Evolutionary conservation across 345 rosid species (phyloP).

Genomic region (Rubroshorea leprosula): DNA sequence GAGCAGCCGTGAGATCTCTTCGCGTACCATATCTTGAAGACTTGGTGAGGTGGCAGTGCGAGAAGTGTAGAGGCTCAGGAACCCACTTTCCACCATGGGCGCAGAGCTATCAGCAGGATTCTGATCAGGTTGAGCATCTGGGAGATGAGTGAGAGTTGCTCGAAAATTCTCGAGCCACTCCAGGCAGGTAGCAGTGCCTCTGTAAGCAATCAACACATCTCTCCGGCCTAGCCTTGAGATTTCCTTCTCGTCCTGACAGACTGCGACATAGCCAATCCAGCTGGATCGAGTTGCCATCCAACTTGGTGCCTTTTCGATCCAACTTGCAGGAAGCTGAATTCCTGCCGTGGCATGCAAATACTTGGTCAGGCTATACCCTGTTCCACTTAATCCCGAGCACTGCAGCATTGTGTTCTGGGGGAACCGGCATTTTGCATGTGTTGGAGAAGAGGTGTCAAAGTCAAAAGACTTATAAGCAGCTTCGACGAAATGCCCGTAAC

Average conservation of each 20-base stretch:
- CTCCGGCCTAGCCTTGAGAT: slow-evolving; percentile 80
- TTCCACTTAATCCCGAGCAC: slow-evolving; percentile 47
- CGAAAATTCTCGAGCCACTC: slow-evolving; percentile 96
- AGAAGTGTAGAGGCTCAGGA: slow-evolving; percentile 74
- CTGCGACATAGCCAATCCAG: slow-evolving; percentile 98
- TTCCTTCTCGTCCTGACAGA: slow-evolving; percentile 67
- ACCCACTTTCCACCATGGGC: slow-evolving; percentile 94
- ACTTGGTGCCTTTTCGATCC: slow-evolving; percentile 56
- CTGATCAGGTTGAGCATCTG: slow-evolving; percentile 8
- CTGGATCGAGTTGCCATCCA: slow-evolving; percentile 71
- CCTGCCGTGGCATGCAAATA: slow-evolving; percentile 74
- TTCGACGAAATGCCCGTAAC: slow-evolving; percentile 78
- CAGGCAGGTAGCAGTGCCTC: slow-evolving; percentile 90
- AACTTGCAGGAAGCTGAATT: slow-evolving; percentile 59
- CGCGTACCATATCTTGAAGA: slow-evolving; percentile 51
- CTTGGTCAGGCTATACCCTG: slow-evolving; percentile 66
- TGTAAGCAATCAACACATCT: slow-evolving; percentile 69
- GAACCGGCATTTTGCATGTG: slow-evolving; percentile 54
- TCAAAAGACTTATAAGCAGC: slow-evolving; percentile 76
- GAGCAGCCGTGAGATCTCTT: slow-evolving; percentile 48
- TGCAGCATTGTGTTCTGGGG: slow-evolving; percentile 47
- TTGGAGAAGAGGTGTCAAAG: slow-evolving; percentile 60
- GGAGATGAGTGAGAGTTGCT: slow-evolving; percentile 55
- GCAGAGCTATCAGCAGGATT: slow-evolving; percentile 12
- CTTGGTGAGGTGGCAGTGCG: slow-evolving; percentile 35